phyloP scores from a whole-genome alignment of 176 grass and related monocot genomes.

The Triticum turgidum region DNA sequence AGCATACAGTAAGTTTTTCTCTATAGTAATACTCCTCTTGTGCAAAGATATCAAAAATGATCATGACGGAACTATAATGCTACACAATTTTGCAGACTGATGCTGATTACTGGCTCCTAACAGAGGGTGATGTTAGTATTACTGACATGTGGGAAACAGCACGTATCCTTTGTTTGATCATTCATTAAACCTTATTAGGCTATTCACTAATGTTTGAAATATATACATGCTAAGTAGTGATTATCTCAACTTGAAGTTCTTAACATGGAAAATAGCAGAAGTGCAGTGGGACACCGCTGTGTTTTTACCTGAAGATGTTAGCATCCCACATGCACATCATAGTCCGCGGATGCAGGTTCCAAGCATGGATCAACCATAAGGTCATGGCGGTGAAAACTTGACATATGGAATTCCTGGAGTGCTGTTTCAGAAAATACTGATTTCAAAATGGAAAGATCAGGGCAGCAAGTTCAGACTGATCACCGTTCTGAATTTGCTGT shows the following conservation, averaged over 20 bases:
- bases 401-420: slow-evolving; percentile 12
- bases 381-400: background rate
- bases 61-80: slow-evolving; percentile 9
- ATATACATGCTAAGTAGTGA: slow-evolving; percentile 6
- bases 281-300: slow-evolving; percentile 73
- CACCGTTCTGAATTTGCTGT: background rate
- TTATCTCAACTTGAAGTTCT: slow-evolving; percentile 39
- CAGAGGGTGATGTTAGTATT: slow-evolving; percentile 83
- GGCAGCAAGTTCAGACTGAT: background rate
- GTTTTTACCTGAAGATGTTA: slow-evolving; percentile 67
- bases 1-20: background rate
- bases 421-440: slow-evolving; percentile 19
- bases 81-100: slow-evolving; percentile 72
- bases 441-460: slow-evolving; percentile 8
- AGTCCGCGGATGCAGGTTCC: slow-evolving; percentile 30
- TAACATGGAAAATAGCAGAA: slow-evolving; percentile 68
- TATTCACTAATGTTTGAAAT: slow-evolving; percentile 16
- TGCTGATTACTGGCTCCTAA: slow-evolving; percentile 92
- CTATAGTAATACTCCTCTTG: background rate
- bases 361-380: slow-evolving; percentile 41
- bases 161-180: slow-evolving; percentile 71
- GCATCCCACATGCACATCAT: slow-evolving; percentile 52
- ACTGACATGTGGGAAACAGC: slow-evolving; percentile 80
- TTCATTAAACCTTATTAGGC: background rate
- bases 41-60: background rate